Evolutionary conservation across 2,329 filamentous ascomycete genomes (phyloP).

Genomic region (Apiospora hydei): DNA sequence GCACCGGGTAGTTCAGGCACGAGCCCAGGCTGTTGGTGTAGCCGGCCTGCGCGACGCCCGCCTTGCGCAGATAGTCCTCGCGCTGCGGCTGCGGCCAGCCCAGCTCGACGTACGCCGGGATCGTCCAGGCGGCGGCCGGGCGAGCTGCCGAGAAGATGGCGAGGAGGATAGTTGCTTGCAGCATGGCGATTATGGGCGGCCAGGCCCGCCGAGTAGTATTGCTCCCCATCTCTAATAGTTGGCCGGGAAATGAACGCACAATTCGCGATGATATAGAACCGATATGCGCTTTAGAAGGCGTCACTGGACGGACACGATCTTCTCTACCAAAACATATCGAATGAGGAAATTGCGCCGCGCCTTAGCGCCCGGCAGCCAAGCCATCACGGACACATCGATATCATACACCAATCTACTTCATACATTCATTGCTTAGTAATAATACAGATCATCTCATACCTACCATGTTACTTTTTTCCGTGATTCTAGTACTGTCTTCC

Average conservation of each 20-base stretch:
- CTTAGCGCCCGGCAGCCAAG: not conserved
- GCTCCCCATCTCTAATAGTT: not conserved
- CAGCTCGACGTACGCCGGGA: not conserved
- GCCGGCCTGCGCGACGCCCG: not conserved
- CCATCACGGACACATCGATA: too few relatives aligned
- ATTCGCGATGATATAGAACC: not conserved
- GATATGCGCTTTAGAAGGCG: not conserved
- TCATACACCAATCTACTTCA: not conserved
- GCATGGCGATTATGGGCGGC: not conserved
- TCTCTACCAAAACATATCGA: not conserved
- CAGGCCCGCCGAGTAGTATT: not conserved
- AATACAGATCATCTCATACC: too few relatives aligned
- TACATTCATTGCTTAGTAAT: not conserved
- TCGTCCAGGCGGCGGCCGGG: not conserved
- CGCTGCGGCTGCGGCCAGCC: not conserved
- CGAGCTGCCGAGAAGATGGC: not conserved
- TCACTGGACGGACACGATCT: not conserved
- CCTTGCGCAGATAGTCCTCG: not conserved
- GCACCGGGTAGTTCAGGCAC: slow-evolving; percentile 2
- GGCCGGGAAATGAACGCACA: not conserved
- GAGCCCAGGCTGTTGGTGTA: not conserved
- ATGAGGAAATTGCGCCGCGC: not conserved
- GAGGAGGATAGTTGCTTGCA: not conserved
- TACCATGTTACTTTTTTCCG: too few relatives aligned
- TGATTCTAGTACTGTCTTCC: not conserved